phyloP scores from a whole-genome alignment of 306 rosid species.

The Lathyrus tuberosus region DNA sequence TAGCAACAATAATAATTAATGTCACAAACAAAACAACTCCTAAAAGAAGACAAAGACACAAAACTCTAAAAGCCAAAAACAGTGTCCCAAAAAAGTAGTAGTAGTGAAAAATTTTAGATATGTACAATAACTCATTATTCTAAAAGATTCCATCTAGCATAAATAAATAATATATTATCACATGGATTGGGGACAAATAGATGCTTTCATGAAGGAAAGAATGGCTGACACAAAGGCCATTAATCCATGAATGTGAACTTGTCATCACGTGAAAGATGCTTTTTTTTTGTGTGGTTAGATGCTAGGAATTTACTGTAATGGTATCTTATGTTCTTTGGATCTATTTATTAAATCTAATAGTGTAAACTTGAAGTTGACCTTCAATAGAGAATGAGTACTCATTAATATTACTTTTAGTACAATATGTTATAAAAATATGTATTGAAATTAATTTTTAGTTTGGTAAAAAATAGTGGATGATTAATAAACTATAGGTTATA shows the following conservation, averaged over 20 bases:
- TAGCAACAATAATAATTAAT: conserved; percentile 51
- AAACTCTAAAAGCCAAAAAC: conserved; percentile 60
- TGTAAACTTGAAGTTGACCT: conserved; percentile 10
- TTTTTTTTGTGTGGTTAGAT: conserved; percentile 45
- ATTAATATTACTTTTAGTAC: no score
- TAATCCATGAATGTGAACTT: conserved; percentile 54
- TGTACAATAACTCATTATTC: conserved; percentile 41
- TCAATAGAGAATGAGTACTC: not conserved
- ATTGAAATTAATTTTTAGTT: no score
- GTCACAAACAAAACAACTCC: conserved; percentile 50
- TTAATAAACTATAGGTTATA: no score
- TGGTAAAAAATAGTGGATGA: no score
- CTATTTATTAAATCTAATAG: conserved; percentile 38
- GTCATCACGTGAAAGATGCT: conserved; percentile 85
- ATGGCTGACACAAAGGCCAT: conserved; percentile 51
- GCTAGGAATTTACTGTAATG: conserved; percentile 47
- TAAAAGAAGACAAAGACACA: conserved; percentile 59
- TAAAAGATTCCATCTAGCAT: conserved; percentile 51
- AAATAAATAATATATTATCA: conserved; percentile 37
- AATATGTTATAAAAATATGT: no score
- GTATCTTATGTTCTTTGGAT: conserved; percentile 49
- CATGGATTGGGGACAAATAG: conserved; percentile 54
- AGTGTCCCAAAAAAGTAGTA: conserved; percentile 41
- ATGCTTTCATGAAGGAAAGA: conserved; percentile 50
- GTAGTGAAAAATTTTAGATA: conserved; percentile 27